Conservation (phyloP, 495 filamentous ascomycete species). For the Hyaloscypha hepaticicola region DNA sequence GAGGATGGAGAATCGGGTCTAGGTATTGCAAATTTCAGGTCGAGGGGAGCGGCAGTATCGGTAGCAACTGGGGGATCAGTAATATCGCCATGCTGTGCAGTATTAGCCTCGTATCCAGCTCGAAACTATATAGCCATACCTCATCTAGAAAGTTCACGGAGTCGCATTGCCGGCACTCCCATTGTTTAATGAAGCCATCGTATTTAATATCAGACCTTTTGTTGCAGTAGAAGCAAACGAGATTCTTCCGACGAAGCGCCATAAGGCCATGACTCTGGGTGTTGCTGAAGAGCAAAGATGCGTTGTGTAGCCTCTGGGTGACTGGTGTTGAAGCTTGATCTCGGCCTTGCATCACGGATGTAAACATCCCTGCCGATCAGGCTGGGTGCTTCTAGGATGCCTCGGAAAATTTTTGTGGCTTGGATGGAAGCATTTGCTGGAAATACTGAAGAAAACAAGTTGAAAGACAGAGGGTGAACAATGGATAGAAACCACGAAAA, state of each 20-base stretch:
- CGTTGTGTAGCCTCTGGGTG: neutral
- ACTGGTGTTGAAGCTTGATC: neutral
- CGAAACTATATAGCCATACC: conserved; percentile 35
- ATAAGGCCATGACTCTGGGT: conserved; percentile 39
- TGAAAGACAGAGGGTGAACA: neutral
- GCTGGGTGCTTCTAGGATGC: neutral
- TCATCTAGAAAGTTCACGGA: conserved; percentile 80
- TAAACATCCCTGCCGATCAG: neutral
- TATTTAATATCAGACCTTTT: conserved; percentile 54
- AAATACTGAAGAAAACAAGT: neutral
- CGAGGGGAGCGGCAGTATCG: conserved; percentile 36
- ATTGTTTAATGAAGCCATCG: conserved; percentile 51
- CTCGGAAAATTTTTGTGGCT: neutral
- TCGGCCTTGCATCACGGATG: neutral
- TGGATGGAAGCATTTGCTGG: neutral
- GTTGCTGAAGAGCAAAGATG: conserved; percentile 2
- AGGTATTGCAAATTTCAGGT: conserved; percentile 39
- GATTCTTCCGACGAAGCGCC: conserved; percentile 46
- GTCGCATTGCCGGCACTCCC: conserved; percentile 71
- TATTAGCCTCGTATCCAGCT: conserved; percentile 24
- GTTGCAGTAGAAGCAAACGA: conserved; percentile 79
- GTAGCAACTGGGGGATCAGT: conserved; percentile 75
- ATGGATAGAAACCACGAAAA: neutral
- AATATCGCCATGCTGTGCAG: conserved; percentile 70
- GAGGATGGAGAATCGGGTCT: conserved; percentile 35